Base-by-base conservation (phyloP, 306 rosid genomes). In the Sicyos edulis region DNA sequence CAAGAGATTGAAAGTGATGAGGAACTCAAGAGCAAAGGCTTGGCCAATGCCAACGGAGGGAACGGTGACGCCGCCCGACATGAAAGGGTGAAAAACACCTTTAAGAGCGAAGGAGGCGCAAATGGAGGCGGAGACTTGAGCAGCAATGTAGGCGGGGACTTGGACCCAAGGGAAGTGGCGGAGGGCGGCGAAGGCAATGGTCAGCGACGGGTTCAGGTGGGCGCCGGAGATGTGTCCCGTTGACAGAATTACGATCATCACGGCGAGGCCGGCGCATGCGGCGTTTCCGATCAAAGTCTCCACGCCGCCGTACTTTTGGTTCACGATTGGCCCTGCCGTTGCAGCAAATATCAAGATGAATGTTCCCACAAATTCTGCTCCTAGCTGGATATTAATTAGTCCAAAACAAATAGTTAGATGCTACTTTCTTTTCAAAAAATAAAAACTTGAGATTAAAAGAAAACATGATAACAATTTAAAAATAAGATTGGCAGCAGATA, bases 191-290 rank as follows among this genome's bases (percentile, higher is more conserved):
- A 92, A 92, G n/a, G 98, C 96, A 4, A 92, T 76, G 76, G 97
- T 90, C 63, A 92, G 89, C 3, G 98, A 86, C 1, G 98, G 98
- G 79, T 92, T 92, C 0, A 92, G 84, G 54, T 92, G 98, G 1
- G 98, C 98, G 0, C 98, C 98, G 0, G 98, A 92, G 44, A 92
- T 92, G 81, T 92, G 98, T 0, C 98, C 98, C 0, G 92, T 90
- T 10, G 98, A 92, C 37, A 92, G 89, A 26, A 92, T 92, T 13
- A 92, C 75, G 45, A 81, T 76, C 98, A 92, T 92, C 78, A 92
- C 98, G 0, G 89, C 93, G 19, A 92, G 75, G 7, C 98, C 96
- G 1, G 96, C 93, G 63, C 89, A 81, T 0, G 98, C 93, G 6
- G 96, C 96, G 6, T 92, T 92, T 6, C 98, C 98, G 6, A 90